Evolutionary conservation across 1,284 basidiomycete species (phyloP).

Genomic region (Megacollybia platyphylla): DNA sequence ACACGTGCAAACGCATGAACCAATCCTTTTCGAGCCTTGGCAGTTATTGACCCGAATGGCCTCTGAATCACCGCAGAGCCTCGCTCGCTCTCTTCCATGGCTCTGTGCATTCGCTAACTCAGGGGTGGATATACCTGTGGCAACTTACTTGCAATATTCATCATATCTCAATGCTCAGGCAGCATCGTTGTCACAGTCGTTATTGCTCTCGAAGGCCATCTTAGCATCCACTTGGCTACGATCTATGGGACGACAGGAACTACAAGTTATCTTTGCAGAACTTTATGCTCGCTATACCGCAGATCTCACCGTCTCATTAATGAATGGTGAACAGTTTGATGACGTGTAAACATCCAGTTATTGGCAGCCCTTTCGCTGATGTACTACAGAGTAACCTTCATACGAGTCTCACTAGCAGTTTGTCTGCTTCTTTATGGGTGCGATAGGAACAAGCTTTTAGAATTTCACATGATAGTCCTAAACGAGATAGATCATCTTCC

Average conservation of each 20-base stretch:
- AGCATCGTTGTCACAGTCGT: slow-evolving; percentile 28
- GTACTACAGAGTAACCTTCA: slow-evolving; percentile 25
- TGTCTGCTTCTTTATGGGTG: slow-evolving; percentile 57
- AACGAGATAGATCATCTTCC: slow-evolving; percentile 37
- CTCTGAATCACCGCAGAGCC: slow-evolving; percentile 26
- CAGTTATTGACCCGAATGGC: slow-evolving; percentile 33
- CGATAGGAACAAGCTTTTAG: slow-evolving; percentile 31
- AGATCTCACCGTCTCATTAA: slow-evolving; percentile 23
- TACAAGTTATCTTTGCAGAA: slow-evolving; percentile 35
- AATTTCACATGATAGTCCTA: slow-evolving; percentile 28
- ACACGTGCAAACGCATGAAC: slow-evolving; percentile 12
- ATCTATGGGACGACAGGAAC: slow-evolving; percentile 40
- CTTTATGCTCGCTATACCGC: slow-evolving; percentile 30
- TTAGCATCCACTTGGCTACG: slow-evolving; percentile 40
- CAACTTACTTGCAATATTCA: slow-evolving; percentile 34
- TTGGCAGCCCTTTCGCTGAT: neutral
- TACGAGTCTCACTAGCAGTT: slow-evolving; percentile 42
- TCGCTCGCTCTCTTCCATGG: slow-evolving; percentile 46
- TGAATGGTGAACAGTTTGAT: slow-evolving; percentile 13
- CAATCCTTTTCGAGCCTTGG: slow-evolving; percentile 40
- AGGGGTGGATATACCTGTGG: slow-evolving; percentile 51
- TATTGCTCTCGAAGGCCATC: slow-evolving; percentile 33
- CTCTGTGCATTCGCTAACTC: slow-evolving; percentile 54
- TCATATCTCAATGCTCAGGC: slow-evolving; percentile 24
- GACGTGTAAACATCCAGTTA: slow-evolving; percentile 19